Percentiles rank a stretch among this genome's conserved stretches.
Evolutionary conservation across 1,284 basidiomycete genomes (phyloP).

Genomic region (Irpex rosettiformis): DNA sequence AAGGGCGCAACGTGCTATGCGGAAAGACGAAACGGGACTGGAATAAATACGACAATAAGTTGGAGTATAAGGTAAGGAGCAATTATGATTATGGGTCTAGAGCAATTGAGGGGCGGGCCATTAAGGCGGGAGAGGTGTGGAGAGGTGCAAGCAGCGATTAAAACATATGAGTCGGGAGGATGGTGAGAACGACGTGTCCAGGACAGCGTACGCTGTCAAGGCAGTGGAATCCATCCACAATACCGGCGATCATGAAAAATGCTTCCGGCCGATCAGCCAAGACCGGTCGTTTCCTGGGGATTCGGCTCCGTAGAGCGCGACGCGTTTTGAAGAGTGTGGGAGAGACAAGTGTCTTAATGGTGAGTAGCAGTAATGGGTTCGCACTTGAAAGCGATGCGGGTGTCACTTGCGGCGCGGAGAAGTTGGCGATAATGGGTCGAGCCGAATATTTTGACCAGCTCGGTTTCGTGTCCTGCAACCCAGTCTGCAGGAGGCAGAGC

Average conservation of each 20-base stretch:
- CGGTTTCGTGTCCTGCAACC: constrained; percentile 63
- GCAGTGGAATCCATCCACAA: constrained; percentile 8
- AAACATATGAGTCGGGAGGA: constrained; percentile 1
- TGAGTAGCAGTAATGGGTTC: constrained; percentile 34
- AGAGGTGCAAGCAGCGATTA: constrained; percentile 1
- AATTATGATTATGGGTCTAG: constrained; percentile 13
- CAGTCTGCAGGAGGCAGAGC: constrained; percentile 73
- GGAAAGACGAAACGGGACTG: constrained; percentile 1
- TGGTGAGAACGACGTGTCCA: constrained; percentile 2
- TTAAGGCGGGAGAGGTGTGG: constrained; percentile 8
- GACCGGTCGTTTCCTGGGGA: constrained; percentile 2
- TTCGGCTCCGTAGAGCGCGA: constrained; percentile 2
- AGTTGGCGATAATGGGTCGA: constrained; percentile 64
- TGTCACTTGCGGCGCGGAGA: constrained; percentile 67
- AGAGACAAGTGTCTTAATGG: constrained; percentile 12
- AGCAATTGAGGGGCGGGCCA: constrained; percentile 6
- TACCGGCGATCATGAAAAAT: constrained; percentile 7
- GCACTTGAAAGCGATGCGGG: constrained; percentile 67
- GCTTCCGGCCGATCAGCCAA: constrained; percentile 10
- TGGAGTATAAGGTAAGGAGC: constrained; percentile 9
- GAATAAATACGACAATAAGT: constrained; percentile 16
- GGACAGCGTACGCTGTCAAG: constrained; percentile 8
- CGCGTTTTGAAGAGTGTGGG: neutral
- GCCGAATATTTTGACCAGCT: constrained; percentile 71
- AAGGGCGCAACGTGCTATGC: constrained; percentile 3